Conservation (phyloP, 2,329 filamentous ascomycete genomes). For the Fusarium palustre region DNA sequence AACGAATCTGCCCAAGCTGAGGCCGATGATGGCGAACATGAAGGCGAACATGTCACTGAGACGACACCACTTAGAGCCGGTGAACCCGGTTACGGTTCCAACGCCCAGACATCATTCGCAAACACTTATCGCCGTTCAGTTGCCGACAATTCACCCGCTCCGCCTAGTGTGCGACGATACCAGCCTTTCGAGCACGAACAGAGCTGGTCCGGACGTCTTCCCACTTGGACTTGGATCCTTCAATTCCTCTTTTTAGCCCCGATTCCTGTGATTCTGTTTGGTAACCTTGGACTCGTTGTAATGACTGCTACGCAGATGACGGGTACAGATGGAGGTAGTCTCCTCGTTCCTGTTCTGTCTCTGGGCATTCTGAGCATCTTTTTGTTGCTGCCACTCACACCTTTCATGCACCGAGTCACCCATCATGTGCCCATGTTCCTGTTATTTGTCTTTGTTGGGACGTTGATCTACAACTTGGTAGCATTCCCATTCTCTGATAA, state of each 20-base stretch:
- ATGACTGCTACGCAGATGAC: slow-evolving; percentile 83
- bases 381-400: slow-evolving; percentile 79
- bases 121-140: slow-evolving; percentile 66
- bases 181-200: slow-evolving; percentile 78
- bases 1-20: slow-evolving; percentile 42
- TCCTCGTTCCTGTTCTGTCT: slow-evolving; percentile 77
- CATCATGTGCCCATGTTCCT: slow-evolving; percentile 85
- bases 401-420: slow-evolving; percentile 88
- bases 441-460: slow-evolving; percentile 77
- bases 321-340: slow-evolving; percentile 81
- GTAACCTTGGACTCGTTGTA: slow-evolving; percentile 79
- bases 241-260: slow-evolving; percentile 86
- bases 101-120: slow-evolving; percentile 64
- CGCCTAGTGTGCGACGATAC: slow-evolving; percentile 42
- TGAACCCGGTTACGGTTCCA: slow-evolving; percentile 52
- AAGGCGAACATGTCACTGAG: slow-evolving; percentile 59
- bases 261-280: slow-evolving; percentile 79
- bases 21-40: slow-evolving; percentile 29
- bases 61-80: slow-evolving; percentile 64
- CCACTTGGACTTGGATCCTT: slow-evolving; percentile 86
- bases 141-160: slow-evolving; percentile 44
- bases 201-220: slow-evolving; percentile 82
- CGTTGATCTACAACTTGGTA: slow-evolving; percentile 84
- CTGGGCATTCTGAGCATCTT: slow-evolving; percentile 76
- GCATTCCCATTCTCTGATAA: slow-evolving; percentile 89